phyloP scores from a whole-genome alignment of 2,329 filamentous ascomycete genomes.

The Pseudogymnoascus sp. region DNA sequence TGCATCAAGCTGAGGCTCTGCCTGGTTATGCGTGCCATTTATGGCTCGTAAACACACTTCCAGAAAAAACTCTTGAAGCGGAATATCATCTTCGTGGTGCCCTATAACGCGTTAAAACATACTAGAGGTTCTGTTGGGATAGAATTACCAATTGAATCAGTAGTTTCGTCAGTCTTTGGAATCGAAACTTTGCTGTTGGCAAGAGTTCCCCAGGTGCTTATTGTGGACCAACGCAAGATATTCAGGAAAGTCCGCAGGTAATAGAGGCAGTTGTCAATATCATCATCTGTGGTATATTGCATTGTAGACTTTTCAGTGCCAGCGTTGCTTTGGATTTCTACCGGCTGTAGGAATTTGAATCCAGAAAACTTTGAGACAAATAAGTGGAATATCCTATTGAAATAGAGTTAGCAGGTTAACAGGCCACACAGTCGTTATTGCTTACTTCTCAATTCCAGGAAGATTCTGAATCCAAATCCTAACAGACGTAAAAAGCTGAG shows the following conservation, averaged over 20 bases:
- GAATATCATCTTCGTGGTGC: slow-evolving; percentile 47
- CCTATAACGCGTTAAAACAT: slow-evolving; percentile 32
- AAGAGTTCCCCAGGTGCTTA: slow-evolving; percentile 63
- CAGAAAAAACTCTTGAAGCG: slow-evolving; percentile 61
- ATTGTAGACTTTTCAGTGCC: slow-evolving; percentile 10
- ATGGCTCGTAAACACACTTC: slow-evolving; percentile 60
- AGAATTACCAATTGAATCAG: slow-evolving; percentile 45
- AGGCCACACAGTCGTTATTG: slow-evolving; percentile 7
- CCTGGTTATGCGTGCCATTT: slow-evolving; percentile 34
- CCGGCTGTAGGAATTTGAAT: slow-evolving; percentile 44
- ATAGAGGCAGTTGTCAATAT: slow-evolving; percentile 71
- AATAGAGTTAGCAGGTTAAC: slow-evolving; percentile 18
- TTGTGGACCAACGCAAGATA: slow-evolving; percentile 60
- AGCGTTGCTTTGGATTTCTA: slow-evolving; percentile 17
- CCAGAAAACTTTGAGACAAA: slow-evolving; percentile 52
- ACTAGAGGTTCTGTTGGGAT: not conserved
- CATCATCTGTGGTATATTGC: slow-evolving; percentile 49
- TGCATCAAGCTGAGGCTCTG: slow-evolving; percentile 33
- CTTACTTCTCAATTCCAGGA: slow-evolving; percentile 56
- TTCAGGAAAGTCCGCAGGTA: slow-evolving; percentile 69
- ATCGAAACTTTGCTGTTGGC: slow-evolving; percentile 52
- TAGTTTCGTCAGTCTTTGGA: slow-evolving; percentile 38
- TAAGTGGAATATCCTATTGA: slow-evolving; percentile 49
- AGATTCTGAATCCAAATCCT: slow-evolving; percentile 72
- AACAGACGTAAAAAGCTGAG: slow-evolving; percentile 68